phyloP scores from a whole-genome alignment of 2,329 filamentous ascomycete genomes.

The Elsinoe arachidis region DNA sequence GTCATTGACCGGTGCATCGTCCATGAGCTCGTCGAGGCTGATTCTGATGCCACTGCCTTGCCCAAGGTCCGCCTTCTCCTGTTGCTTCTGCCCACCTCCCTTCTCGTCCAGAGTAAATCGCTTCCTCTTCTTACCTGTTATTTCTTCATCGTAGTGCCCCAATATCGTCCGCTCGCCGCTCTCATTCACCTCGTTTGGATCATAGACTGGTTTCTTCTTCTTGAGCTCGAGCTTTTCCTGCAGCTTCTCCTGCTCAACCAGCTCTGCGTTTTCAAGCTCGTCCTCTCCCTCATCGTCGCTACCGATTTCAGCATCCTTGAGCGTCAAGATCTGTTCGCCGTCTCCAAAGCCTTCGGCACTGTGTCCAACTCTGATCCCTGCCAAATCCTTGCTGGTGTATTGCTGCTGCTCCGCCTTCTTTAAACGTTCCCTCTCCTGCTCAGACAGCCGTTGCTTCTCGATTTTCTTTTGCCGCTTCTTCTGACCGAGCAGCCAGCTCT shows the following conservation, averaged over 20 bases:
- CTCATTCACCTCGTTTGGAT: slow-evolving; percentile 65
- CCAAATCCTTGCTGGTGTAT: slow-evolving; percentile 78
- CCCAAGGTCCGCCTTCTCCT: slow-evolving; percentile 42
- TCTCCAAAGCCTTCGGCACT: slow-evolving; percentile 74
- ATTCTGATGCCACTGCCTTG: slow-evolving; percentile 62
- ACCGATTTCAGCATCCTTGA: slow-evolving; percentile 87
- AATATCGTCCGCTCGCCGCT: slow-evolving; percentile 61
- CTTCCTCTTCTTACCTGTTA: slow-evolving; percentile 79
- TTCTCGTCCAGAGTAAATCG: slow-evolving; percentile 76
- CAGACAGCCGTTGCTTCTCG: slow-evolving; percentile 57
- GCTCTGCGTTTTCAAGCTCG: slow-evolving; percentile 69
- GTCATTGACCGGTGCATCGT: slow-evolving; percentile 66
- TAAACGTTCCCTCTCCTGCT: slow-evolving; percentile 70
- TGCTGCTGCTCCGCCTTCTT: slow-evolving; percentile 58
- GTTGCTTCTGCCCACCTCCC: slow-evolving; percentile 59
- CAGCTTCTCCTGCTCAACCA: slow-evolving; percentile 64
- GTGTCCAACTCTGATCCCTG: slow-evolving; percentile 86
- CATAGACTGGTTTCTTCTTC: slow-evolving; percentile 82
- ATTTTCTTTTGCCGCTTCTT: slow-evolving; percentile 95
- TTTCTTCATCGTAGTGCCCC: slow-evolving; percentile 92
- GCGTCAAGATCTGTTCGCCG: slow-evolving; percentile 78
- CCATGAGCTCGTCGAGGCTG: slow-evolving; percentile 62
- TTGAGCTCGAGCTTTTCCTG: slow-evolving; percentile 73
- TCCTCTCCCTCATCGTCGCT: slow-evolving; percentile 68
- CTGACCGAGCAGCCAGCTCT: slow-evolving; percentile 76